Evolutionary conservation across 495 filamentous ascomycete species (phyloP), one percentile per base, ranked within the genome.

Genomic region (Filosporella fistucella): DNA sequence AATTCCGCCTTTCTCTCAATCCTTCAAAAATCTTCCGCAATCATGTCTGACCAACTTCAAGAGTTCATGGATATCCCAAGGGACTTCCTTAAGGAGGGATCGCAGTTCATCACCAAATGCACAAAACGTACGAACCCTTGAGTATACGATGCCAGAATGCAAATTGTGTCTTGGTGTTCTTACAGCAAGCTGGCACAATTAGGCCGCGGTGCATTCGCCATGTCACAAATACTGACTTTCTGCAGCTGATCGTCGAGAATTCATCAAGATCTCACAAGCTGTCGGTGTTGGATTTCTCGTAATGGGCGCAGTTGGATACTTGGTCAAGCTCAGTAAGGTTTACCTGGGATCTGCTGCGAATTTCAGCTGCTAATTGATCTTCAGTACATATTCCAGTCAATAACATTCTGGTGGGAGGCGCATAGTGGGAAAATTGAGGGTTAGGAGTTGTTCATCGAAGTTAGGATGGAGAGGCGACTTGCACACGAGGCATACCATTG

Each of bases 261-360:
- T 95, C 72, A 78, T 95, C 60, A 90, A 93, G 74, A 93, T 98
- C 68, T 89, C 80, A 59, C 90, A 96, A 68, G 91, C 93, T 50
- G 93, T 98, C 50, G 93, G 91, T 55, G 84, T 95, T 56, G 89
- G 89, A 38, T 94, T 95, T 69, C 60, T 94, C 23, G 80, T 91
- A 33, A 93, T 94, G 87, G 86, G 84, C 56, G 68, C 72, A 44
- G 39, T 49, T 24, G 91, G 91, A 45, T 96, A 93, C 71, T 69
- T 96, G 43, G 86, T 96, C 59, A 98, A 98, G 75, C 78, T 98
- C 59, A 90, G 86, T 90, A 74, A 49, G 82, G 69, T 13, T 20
- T 43, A 12, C 54, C 41, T 28, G 24, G 22, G 34, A 58, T 60
- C 16, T 22, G 25, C 16, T 26, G 17, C 33, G 0, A 7, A 17